phyloP scores from a whole-genome alignment of 768 basidiomycete genomes.

The Mycena amicta region DNA sequence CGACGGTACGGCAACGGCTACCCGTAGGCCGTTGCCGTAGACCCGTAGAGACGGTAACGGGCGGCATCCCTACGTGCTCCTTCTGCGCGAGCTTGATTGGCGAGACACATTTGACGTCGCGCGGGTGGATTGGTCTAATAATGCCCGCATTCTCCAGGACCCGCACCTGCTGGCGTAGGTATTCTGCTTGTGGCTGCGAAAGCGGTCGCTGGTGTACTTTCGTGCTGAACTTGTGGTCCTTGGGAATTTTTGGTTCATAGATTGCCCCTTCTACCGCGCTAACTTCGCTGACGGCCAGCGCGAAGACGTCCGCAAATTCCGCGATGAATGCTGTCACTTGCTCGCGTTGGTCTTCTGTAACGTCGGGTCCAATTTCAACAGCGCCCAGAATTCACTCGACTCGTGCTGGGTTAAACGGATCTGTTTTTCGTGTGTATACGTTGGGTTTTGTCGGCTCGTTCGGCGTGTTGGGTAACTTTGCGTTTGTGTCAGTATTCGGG shows the following conservation, averaged over 20 bases:
- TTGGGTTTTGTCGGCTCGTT: background rate
- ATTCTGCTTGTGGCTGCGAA: conserved; percentile 34
- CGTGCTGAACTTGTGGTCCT: conserved; percentile 29
- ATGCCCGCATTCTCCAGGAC: conserved; percentile 37
- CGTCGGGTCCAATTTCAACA: conserved; percentile 32
- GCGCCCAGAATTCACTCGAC: conserved; percentile 24
- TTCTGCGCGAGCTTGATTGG: conserved; percentile 41
- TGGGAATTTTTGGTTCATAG: conserved; percentile 36
- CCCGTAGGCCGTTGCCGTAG: no score
- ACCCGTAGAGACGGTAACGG: no score
- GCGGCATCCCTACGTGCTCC: no score
- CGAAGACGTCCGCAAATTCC: conserved; percentile 41
- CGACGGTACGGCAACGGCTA: no score
- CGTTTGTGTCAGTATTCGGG: background rate
- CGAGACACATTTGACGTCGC: conserved; percentile 37
- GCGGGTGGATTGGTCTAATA: conserved; percentile 29
- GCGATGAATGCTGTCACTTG: conserved; percentile 27
- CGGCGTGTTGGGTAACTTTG: background rate
- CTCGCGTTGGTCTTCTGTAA: conserved; percentile 26
- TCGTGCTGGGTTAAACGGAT: conserved; percentile 29
- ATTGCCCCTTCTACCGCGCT: conserved; percentile 29
- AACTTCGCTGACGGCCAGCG: conserved; percentile 42
- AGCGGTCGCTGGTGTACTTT: conserved; percentile 35
- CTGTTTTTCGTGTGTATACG: conserved; percentile 24
- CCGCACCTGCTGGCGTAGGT: conserved; percentile 33